Evolutionary conservation across 164 flowering plant species (phyloP), one percentile per base, ranked within the genome.

Genomic region (Macadamia tetraphylla): DNA sequence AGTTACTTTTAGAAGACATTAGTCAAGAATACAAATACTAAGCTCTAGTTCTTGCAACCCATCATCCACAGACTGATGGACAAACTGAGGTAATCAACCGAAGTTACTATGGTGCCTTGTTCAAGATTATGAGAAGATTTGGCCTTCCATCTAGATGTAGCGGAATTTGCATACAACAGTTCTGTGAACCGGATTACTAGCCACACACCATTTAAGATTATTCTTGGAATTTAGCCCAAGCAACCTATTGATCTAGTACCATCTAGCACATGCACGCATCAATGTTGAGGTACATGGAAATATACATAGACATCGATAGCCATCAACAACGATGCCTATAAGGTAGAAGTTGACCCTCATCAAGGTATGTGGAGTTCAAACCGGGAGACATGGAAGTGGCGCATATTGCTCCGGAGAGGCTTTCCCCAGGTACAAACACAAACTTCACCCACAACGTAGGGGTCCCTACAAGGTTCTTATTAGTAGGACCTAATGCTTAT

Each of bases 151-250:
- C n/a, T n/a, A n/a, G n/a, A n/a, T n/a, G 43, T 29, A 14, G 66
- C 70, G 11, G 60, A 66, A 60, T 57, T 72, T 43, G 66, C 65
- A 58, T n/a, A n/a, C n/a, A n/a, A n/a, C n/a, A n/a, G n/a, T n/a
- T n/a, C n/a, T n/a, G n/a, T n/a, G n/a, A n/a, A 72, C 42, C 60
- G 65, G 55, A 57, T 56, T 9, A 72, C 49, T 3, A 18, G 58
- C 29, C 3, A 11, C 8, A 61, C 55, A 29, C 66, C 62, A 0
- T 62, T 73, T 46, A 29, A 63, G 23, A 66, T 72, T 35, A 15
- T 51, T 61, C 3, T 9, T 1, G 62, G 66, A 15, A 9, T 51
- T 1, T 8, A 17, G 6, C 70, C 70, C 13, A 14, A 44, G 43
- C 18, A 32, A 9, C 53, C 57, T 6, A 15, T 66, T 32, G 66